Percentiles rank a stretch among this genome's conserved stretches.
These are phyloP conservation scores for Colletotrichum siamense DNA, from an alignment of 2,329 filamentous ascomycete genomes.

Conservation along the genomic window DNA sequence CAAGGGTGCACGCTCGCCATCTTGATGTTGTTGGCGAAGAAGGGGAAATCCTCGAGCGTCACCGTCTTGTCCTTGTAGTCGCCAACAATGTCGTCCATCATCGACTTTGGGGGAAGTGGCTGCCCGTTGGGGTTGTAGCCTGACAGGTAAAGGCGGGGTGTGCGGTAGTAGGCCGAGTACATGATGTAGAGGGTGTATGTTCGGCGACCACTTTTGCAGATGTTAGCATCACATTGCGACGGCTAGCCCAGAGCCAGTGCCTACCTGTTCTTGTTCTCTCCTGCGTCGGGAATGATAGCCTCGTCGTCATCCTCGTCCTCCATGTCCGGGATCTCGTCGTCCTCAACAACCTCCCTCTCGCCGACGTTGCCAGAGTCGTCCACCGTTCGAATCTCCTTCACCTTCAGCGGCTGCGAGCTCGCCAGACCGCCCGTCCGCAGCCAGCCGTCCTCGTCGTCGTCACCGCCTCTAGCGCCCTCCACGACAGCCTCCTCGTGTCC, in stretches of 20 bases:
- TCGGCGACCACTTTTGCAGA: conserved; percentile 69
- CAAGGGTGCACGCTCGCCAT: conserved; percentile 98
- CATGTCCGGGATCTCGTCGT: conserved; percentile 96
- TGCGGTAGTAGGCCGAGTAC: conserved; percentile 96
- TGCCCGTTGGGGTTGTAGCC: conserved; percentile 83
- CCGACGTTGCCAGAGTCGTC: conserved; percentile 89
- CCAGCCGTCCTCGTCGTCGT: conserved; percentile 86
- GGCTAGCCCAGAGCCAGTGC: neutral
- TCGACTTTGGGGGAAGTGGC: conserved; percentile 80
- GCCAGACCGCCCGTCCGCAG: conserved; percentile 82
- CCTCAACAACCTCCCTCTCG: conserved; percentile 71
- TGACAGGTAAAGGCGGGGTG: conserved; percentile 91
- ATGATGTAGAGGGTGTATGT: conserved; percentile 99
- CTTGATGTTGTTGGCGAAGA: conserved; percentile 89
- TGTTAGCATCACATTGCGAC: conserved; percentile 14
- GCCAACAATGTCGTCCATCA: conserved; percentile 97
- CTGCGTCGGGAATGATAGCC: conserved; percentile 86
- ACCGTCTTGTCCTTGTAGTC: conserved; percentile 99
- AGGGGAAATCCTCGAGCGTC: conserved; percentile 95
- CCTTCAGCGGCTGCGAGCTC: conserved; percentile 77
- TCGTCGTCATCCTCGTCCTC: conserved; percentile 97
- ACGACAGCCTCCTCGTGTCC: conserved; percentile 88
- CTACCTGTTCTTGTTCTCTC: conserved; percentile 52
- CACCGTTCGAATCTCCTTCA: conserved; percentile 82
- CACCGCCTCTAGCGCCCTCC: conserved; percentile 52